These are phyloP conservation scores for Lasiodiplodia citricola DNA, from an alignment of 2,329 filamentous ascomycete genomes.

Conservation along the genomic window DNA sequence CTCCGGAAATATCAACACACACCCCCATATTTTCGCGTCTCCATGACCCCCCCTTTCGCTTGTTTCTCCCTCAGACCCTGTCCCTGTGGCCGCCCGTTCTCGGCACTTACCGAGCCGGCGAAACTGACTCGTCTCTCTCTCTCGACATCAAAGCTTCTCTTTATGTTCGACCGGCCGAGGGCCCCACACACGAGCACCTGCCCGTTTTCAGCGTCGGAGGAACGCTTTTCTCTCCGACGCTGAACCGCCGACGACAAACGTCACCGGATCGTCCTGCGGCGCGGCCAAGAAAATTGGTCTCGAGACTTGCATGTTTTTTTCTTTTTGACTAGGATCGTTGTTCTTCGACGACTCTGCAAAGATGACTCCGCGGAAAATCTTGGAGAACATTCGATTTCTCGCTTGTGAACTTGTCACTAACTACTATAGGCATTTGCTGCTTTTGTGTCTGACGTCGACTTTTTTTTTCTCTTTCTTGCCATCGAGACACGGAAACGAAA, in stretches of 20 bases:
- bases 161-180: constrained; percentile 16
- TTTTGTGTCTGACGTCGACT: background rate
- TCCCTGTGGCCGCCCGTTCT: background rate
- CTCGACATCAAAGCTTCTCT: constrained; percentile 7
- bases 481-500: too few species aligned
- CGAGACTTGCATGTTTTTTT: background rate
- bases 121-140: constrained; percentile 9
- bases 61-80: background rate
- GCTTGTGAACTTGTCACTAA: background rate
- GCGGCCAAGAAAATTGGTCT: background rate
- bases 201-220: background rate
- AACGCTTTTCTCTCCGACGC: background rate
- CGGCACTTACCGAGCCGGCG: constrained; percentile 1
- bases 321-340: background rate
- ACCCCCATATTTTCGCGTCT: background rate
- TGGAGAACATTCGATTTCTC: background rate
- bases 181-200: background rate
- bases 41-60: constrained; percentile 1
- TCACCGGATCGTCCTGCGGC: background rate
- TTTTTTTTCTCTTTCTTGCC: too few species aligned
- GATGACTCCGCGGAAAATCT: background rate
- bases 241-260: background rate
- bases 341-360: background rate
- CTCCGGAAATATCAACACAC: background rate
- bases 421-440: background rate